Evolutionary conservation across 108 stramenopile genomes (phyloP).

Genomic region (Skeletonema grethae): DNA sequence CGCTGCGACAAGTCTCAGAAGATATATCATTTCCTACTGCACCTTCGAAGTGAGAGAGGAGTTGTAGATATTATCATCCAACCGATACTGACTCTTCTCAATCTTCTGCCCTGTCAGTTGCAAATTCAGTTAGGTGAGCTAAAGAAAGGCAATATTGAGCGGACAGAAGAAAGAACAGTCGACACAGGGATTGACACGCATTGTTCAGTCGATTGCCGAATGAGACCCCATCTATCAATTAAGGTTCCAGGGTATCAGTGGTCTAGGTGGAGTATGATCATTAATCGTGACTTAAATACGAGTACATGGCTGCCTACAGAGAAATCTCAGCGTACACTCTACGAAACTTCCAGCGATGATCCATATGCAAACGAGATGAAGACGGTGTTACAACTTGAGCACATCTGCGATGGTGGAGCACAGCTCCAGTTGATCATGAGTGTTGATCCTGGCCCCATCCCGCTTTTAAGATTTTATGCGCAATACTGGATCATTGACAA

Average conservation of each 20-base stretch:
- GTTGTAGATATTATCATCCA: conserved; percentile 57
- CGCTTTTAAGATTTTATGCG: conserved; percentile 65
- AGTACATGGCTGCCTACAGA: conserved; percentile 70
- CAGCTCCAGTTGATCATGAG: conserved; percentile 70
- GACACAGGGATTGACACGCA: conserved; percentile 60
- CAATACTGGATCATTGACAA: conserved; percentile 87
- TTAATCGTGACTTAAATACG: conserved; percentile 59
- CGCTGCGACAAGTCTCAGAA: conserved; percentile 44
- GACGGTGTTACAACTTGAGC: conserved; percentile 61
- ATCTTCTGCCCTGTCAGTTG: conserved; percentile 78
- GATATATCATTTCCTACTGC: conserved; percentile 61
- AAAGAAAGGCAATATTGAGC: conserved; percentile 35
- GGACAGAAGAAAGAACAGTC: conserved; percentile 44
- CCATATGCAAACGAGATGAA: conserved; percentile 65
- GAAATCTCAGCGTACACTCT: conserved; percentile 58
- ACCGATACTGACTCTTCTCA: conserved; percentile 63
- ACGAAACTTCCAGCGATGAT: conserved; percentile 52
- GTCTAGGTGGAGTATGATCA: conserved; percentile 74
- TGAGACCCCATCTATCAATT: conserved; percentile 74
- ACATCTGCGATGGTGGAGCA: conserved; percentile 50
- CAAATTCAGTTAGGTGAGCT: conserved; percentile 76
- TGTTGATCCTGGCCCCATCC: conserved; percentile 67
- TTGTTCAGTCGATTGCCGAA: conserved; percentile 70
- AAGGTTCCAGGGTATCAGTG: conserved; percentile 77
- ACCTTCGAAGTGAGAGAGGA: conserved; percentile 50